Percentiles rank a stretch among this genome's conserved stretches.
phyloP scores from a whole-genome alignment of 78 protist genomes.

The Dictyostelium intermedium region DNA sequence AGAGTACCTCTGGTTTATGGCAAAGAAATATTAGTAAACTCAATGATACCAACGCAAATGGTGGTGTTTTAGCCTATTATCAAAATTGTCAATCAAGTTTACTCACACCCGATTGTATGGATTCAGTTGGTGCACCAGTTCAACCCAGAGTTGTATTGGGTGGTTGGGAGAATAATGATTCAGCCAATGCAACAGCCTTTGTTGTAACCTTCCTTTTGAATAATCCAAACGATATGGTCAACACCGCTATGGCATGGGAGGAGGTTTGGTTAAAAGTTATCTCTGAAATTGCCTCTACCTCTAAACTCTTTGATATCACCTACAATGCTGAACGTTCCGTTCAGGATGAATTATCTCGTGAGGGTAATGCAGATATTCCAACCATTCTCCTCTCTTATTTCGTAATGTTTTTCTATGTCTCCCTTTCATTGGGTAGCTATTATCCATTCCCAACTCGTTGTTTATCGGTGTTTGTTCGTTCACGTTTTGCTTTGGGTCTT shows the following conservation, averaged over 20 bases:
- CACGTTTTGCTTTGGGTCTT: slow-evolving; percentile 79
- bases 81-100: neutral
- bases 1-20: slow-evolving; percentile 45
- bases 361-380: slow-evolving; percentile 71
- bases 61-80: neutral
- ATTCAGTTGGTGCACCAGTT: slow-evolving; percentile 55
- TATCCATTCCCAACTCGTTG: slow-evolving; percentile 41
- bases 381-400: slow-evolving; percentile 58
- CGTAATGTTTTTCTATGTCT: slow-evolving; percentile 83
- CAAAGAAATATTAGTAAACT: slow-evolving; percentile 1
- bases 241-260: slow-evolving; percentile 70
- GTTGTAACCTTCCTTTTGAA: slow-evolving; percentile 55
- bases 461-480: slow-evolving; percentile 9
- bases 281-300: neutral
- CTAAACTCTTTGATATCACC: neutral
- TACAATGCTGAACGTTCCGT: slow-evolving; percentile 59
- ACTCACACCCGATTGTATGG: slow-evolving; percentile 30
- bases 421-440: slow-evolving; percentile 84
- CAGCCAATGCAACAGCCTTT: slow-evolving; percentile 29
- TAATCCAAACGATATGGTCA: neutral
- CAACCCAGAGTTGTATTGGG: slow-evolving; percentile 51
- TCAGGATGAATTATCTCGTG: slow-evolving; percentile 80
- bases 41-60: neutral
- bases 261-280: slow-evolving; percentile 19
- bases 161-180: slow-evolving; percentile 35